Conservation (phyloP, 768 basidiomycete species). For the Auriscalpium orientale region DNA sequence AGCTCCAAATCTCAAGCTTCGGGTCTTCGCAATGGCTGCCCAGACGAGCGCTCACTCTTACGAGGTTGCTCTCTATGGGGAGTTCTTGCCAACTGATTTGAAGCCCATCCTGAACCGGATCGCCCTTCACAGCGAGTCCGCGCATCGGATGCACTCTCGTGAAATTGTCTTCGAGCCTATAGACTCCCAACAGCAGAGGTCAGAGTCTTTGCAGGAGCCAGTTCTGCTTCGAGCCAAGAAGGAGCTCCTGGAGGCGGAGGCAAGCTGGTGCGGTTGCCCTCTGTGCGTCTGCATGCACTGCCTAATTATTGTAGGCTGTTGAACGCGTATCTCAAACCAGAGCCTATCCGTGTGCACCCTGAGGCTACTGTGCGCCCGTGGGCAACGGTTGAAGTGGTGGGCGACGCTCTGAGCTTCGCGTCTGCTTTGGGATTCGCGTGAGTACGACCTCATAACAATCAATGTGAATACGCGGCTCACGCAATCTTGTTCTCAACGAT, state of each 20-base stretch:
- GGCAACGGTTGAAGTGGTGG: slow-evolving; percentile 71
- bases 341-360: slow-evolving; percentile 75
- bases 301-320: slow-evolving; percentile 46
- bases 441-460: slow-evolving; percentile 22
- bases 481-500: no score
- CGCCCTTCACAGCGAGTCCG: slow-evolving; percentile 75
- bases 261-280: slow-evolving; percentile 49
- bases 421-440: slow-evolving; percentile 73
- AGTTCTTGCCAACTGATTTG: slow-evolving; percentile 73
- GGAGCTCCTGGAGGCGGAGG: slow-evolving; percentile 54
- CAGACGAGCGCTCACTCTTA: slow-evolving; percentile 45
- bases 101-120: slow-evolving; percentile 73
- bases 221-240: slow-evolving; percentile 67
- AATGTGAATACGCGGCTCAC: slow-evolving; percentile 16
- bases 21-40: no score
- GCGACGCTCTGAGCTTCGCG: slow-evolving; percentile 75
- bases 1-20: no score
- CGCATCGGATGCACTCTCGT: slow-evolving; percentile 61
- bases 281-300: not conserved
- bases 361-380: slow-evolving; percentile 85
- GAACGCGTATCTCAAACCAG: slow-evolving; percentile 77
- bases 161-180: slow-evolving; percentile 80
- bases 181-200: slow-evolving; percentile 52
- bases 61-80: slow-evolving; percentile 77
- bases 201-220: slow-evolving; percentile 54